Evolutionary conservation across 495 filamentous ascomycete species (phyloP).

Genomic region (Aspergillus incahuasiensis): DNA sequence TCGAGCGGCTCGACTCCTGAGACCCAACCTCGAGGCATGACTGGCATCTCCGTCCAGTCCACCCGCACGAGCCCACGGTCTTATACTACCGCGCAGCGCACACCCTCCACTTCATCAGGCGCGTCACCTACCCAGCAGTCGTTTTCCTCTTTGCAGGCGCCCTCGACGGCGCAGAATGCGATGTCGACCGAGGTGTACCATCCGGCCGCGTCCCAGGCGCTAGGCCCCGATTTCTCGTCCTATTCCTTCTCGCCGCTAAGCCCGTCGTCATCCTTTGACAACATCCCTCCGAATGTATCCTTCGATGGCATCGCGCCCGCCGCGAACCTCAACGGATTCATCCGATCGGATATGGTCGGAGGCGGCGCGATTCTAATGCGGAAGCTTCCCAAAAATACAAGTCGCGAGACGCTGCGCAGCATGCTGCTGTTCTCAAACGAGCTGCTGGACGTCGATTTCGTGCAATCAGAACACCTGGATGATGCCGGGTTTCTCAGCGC

Average conservation of each 20-base stretch:
- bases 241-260: conserved; percentile 44
- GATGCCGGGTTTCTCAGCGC: conserved; percentile 72
- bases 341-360: conserved; percentile 32
- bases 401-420: conserved; percentile 65
- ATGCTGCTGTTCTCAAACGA: conserved; percentile 88
- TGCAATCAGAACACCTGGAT: conserved; percentile 58
- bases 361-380: conserved; percentile 63
- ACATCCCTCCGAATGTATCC: neutral
- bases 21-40: conserved; percentile 40
- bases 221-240: conserved; percentile 36
- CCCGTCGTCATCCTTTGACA: conserved; percentile 41
- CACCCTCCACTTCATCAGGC: conserved; percentile 43
- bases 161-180: conserved; percentile 48
- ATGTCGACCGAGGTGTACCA: conserved; percentile 50
- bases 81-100: conserved; percentile 43
- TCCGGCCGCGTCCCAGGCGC: conserved; percentile 37
- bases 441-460: conserved; percentile 66
- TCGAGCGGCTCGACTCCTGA: conserved; percentile 17
- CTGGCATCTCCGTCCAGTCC: conserved; percentile 45
- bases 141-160: conserved; percentile 34
- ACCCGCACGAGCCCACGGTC: conserved; percentile 48
- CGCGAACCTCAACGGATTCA: conserved; percentile 42
- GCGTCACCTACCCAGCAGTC: conserved; percentile 42
- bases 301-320: conserved; percentile 27
- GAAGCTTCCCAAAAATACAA: conserved; percentile 69